Conservation (phyloP, 2,329 filamentous ascomycete species). For the Diaporthe sp. region DNA sequence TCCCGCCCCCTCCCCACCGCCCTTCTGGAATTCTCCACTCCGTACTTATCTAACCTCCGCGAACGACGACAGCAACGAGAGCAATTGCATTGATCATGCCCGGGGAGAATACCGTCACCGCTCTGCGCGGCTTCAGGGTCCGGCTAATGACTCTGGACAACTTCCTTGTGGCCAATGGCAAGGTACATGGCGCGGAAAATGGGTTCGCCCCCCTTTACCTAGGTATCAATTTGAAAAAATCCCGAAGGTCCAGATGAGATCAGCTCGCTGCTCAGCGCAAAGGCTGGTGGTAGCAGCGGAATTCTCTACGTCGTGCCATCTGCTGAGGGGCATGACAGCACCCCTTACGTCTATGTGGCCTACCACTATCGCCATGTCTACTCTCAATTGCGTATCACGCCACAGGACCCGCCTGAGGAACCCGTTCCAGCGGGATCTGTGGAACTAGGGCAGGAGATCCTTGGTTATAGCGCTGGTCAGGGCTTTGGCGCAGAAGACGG, state of each 20-base stretch:
- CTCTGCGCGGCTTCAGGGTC: slow-evolving; percentile 6
- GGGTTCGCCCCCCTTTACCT: background rate
- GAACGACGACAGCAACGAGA: background rate
- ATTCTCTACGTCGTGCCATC: slow-evolving; percentile 9
- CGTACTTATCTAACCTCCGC: background rate
- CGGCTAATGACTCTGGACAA: background rate
- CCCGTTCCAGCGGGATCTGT: background rate
- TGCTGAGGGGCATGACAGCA: background rate
- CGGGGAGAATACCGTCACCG: slow-evolving; percentile 9
- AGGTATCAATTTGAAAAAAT: background rate
- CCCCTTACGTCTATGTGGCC: slow-evolving; percentile 20
- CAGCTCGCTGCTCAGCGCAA: background rate
- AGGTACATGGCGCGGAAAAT: background rate
- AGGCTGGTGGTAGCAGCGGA: background rate
- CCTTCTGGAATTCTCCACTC: background rate
- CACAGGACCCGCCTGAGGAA: slow-evolving; percentile 4
- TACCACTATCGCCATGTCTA: background rate
- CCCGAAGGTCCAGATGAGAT: background rate
- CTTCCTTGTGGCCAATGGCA: slow-evolving; percentile 3
- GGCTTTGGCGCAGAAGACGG: background rate
- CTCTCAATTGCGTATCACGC: slow-evolving; percentile 3
- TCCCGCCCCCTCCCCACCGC: no score
- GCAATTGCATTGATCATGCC: background rate
- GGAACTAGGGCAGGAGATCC: background rate
- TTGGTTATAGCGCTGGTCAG: background rate